These are phyloP conservation scores for Ceratocystis huliohia DNA, from an alignment of 2,329 filamentous ascomycete species.

Conservation along the genomic window DNA sequence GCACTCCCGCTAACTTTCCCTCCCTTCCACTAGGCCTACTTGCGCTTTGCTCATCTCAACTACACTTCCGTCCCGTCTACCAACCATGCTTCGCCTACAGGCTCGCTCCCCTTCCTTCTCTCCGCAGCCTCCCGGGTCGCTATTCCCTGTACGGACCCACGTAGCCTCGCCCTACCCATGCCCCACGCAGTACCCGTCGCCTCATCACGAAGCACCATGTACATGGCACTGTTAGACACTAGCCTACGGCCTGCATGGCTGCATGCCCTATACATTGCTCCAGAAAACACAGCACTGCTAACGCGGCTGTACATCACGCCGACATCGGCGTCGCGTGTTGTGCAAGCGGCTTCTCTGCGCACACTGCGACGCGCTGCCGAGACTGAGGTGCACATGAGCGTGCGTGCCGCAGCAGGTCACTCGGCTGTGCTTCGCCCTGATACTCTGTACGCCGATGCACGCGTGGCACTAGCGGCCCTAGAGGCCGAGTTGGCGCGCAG, in stretches of 20 bases:
- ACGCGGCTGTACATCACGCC: constrained; percentile 57
- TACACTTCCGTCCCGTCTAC: constrained; percentile 60
- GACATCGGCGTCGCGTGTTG: constrained; percentile 45
- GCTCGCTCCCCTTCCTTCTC: constrained; percentile 76
- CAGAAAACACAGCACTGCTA: constrained; percentile 55
- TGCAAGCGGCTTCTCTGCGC: constrained; percentile 49
- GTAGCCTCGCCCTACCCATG: constrained; percentile 45
- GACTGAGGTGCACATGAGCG: constrained; percentile 44
- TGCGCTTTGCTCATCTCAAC: constrained; percentile 60
- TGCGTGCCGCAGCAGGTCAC: constrained; percentile 41
- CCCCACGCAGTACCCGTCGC: constrained; percentile 28
- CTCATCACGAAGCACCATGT: constrained; percentile 50
- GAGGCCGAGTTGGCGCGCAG: constrained; percentile 30
- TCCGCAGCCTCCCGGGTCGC: constrained; percentile 32
- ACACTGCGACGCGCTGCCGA: constrained; percentile 63
- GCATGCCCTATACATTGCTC: constrained; percentile 66
- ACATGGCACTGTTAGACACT: constrained; percentile 63
- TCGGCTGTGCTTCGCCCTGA: constrained; percentile 27
- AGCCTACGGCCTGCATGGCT: constrained; percentile 77
- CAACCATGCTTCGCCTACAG: constrained; percentile 86
- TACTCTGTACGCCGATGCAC: constrained; percentile 34
- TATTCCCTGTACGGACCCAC: constrained; percentile 38
- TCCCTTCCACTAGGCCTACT: constrained; percentile 49
- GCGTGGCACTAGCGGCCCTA: constrained; percentile 36
- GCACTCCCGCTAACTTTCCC: constrained; percentile 11